phyloP scores from a whole-genome alignment of 306 rosid species.

The Dicorynia guianensis region DNA sequence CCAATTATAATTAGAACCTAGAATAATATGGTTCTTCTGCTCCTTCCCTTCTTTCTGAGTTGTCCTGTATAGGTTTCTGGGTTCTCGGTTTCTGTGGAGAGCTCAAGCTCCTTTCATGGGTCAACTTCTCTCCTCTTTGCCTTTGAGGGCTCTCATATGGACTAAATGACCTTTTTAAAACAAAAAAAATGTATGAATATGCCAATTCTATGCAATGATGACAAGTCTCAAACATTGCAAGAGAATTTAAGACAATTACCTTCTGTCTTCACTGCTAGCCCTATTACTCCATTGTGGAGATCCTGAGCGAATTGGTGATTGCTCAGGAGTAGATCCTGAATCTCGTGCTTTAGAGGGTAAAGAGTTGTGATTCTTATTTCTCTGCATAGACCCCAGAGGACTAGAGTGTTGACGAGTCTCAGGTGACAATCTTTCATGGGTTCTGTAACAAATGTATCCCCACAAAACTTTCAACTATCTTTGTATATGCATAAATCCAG shows the following conservation, averaged over 20 bases:
- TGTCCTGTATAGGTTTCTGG: slow-evolving; percentile 53
- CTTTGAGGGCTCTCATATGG: slow-evolving; percentile 50
- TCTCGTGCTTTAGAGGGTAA: slow-evolving; percentile 42
- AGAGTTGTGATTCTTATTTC: slow-evolving; percentile 50
- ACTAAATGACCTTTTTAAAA: slow-evolving; percentile 48
- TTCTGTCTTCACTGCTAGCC: slow-evolving; percentile 56
- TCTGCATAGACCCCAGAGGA: slow-evolving; percentile 46
- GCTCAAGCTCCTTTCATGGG: slow-evolving; percentile 57
- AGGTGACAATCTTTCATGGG: slow-evolving; percentile 47
- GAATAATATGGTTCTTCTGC: slow-evolving; percentile 54
- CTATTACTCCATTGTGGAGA: slow-evolving; percentile 58
- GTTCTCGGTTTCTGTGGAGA: slow-evolving; percentile 59
- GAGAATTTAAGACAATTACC: slow-evolving; percentile 51
- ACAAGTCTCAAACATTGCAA: slow-evolving; percentile 11
- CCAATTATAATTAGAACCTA: slow-evolving; percentile 44
- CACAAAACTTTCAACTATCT: slow-evolving; percentile 30
- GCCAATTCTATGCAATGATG: slow-evolving; percentile 23
- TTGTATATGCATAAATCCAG: slow-evolving; percentile 10
- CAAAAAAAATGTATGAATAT: slow-evolving; percentile 25
- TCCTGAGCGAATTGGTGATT: slow-evolving; percentile 53
- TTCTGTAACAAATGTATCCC: slow-evolving; percentile 48
- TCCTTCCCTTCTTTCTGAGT: slow-evolving; percentile 55
- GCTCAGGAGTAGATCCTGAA: slow-evolving; percentile 48
- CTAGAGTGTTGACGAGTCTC: slow-evolving; percentile 48
- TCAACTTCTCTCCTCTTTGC: slow-evolving; percentile 52